Evolutionary conservation across 139 green algal species (phyloP).

Genomic region (Picochlorum sp.): DNA sequence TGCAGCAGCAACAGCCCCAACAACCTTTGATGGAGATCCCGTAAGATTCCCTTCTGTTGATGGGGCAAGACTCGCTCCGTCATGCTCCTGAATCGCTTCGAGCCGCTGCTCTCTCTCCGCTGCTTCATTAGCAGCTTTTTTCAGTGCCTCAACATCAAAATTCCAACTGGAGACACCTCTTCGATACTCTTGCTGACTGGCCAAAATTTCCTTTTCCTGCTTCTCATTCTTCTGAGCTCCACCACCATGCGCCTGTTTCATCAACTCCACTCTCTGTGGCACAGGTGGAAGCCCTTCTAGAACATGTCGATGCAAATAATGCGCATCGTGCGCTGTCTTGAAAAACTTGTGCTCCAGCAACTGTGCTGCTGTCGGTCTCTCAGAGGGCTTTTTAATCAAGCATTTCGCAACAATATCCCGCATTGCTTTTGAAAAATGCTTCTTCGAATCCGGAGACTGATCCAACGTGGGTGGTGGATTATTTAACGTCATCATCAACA

Average conservation of each 20-base stretch:
- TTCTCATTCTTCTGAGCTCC: not conserved
- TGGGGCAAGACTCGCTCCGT: not conserved
- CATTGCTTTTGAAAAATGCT: slow-evolving; percentile 76
- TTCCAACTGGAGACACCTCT: slow-evolving; percentile 83
- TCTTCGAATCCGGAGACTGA: slow-evolving; percentile 46
- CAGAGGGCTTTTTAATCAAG: slow-evolving; percentile 89
- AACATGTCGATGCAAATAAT: slow-evolving; percentile 74
- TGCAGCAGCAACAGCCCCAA: not conserved
- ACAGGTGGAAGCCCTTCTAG: slow-evolving; percentile 73
- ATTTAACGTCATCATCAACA: slow-evolving; percentile 92
- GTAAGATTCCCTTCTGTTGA: not conserved
- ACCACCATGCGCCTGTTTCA: slow-evolving; percentile 40
- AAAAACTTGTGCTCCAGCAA: slow-evolving; percentile 98
- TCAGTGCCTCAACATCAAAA: slow-evolving; percentile 85
- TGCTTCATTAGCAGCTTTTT: slow-evolving; percentile 45
- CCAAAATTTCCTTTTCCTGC: slow-evolving; percentile 32
- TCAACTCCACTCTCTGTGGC: slow-evolving; percentile 69
- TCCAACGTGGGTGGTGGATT: slow-evolving; percentile 90
- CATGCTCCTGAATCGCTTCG: not conserved
- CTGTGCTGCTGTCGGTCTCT: slow-evolving; percentile 80
- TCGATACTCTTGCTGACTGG: slow-evolving; percentile 67
- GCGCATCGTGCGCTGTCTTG: slow-evolving; percentile 70
- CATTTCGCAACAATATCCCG: slow-evolving; percentile 89
- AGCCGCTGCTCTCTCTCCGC: slow-evolving; percentile 17
- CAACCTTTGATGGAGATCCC: not conserved